Conservation (phyloP, 2,329 filamentous ascomycete species). For the Akanthomyces dipterigenus region DNA sequence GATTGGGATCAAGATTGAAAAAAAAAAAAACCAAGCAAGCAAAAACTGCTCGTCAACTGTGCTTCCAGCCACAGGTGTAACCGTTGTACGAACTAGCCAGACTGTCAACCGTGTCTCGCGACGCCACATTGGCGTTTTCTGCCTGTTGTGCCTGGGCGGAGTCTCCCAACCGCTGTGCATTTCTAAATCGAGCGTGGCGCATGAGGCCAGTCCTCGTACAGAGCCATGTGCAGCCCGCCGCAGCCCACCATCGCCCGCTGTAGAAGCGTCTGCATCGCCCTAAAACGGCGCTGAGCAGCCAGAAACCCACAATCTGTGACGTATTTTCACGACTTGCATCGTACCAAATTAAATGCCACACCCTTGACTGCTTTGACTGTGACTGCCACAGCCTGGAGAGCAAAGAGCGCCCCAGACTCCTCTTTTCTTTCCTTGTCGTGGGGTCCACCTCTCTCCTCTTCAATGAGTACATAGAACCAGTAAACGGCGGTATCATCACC, state of each 20-base stretch:
- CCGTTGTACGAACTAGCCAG: no score
- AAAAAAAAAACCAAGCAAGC: no score
- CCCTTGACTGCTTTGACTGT: no score
- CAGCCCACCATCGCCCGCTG: neutral
- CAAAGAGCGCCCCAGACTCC: neutral
- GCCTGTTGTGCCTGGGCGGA: neutral
- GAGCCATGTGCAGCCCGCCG: neutral
- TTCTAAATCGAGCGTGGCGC: neutral
- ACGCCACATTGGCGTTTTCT: neutral
- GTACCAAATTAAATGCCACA: neutral
- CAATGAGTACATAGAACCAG: neutral
- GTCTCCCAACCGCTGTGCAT: neutral
- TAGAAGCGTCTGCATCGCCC: neutral
- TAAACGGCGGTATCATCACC: neutral
- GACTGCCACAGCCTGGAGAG: no score
- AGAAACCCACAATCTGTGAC: neutral
- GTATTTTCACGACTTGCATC: neutral
- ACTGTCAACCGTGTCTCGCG: no score
- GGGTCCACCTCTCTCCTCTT: constrained; percentile 5
- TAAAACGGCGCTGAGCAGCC: neutral
- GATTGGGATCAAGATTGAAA: no score
- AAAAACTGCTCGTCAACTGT: no score
- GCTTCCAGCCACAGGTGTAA: no score
- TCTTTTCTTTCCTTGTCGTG: constrained; percentile 1
- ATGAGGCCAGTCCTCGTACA: neutral